Evolutionary conservation across 179 eudicot species (phyloP).

Genomic region (Silene vulgaris): DNA sequence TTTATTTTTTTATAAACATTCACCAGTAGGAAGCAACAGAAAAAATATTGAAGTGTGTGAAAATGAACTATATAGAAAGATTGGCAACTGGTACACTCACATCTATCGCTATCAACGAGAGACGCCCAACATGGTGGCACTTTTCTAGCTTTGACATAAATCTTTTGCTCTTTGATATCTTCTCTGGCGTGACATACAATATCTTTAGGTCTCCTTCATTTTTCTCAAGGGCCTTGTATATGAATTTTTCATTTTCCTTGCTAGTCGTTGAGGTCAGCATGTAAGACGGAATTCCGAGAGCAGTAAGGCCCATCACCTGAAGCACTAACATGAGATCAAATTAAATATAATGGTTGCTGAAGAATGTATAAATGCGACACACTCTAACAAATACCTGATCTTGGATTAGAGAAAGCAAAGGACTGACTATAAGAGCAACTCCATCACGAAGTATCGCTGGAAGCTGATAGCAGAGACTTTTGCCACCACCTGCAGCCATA

Average conservation of each 20-base stretch:
- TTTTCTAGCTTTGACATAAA: constrained; percentile 98
- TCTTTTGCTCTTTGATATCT: constrained; percentile 96
- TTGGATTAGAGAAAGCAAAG: constrained; percentile 93
- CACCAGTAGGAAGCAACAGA: not conserved
- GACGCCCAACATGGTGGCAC: constrained; percentile 92
- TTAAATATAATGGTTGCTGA: constrained; percentile 2
- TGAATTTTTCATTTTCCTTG: constrained; percentile 81
- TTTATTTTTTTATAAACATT: not conserved
- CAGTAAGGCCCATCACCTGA: constrained; percentile 96
- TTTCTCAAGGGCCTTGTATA: constrained; percentile 89
- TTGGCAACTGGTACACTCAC: constrained; percentile 40
- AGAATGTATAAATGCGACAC: constrained; percentile 3
- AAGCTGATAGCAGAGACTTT: constrained; percentile 98
- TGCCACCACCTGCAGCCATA: constrained; percentile 99
- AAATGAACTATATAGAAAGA: constrained; percentile 6
- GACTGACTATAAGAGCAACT: constrained; percentile 83
- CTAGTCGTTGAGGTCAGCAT: constrained; percentile 85
- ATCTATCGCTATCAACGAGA: constrained; percentile 84
- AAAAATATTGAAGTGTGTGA: constrained; percentile 3
- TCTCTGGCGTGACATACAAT: constrained; percentile 93
- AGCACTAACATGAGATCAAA: constrained; percentile 21
- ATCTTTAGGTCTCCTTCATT: constrained; percentile 86
- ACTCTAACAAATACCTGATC: constrained; percentile 62
- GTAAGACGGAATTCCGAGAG: constrained; percentile 80
- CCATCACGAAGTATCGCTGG: constrained; percentile 86